Evolutionary conservation across 306 rosid genomes (phyloP).

Genomic region (Sicyos baderoa): DNA sequence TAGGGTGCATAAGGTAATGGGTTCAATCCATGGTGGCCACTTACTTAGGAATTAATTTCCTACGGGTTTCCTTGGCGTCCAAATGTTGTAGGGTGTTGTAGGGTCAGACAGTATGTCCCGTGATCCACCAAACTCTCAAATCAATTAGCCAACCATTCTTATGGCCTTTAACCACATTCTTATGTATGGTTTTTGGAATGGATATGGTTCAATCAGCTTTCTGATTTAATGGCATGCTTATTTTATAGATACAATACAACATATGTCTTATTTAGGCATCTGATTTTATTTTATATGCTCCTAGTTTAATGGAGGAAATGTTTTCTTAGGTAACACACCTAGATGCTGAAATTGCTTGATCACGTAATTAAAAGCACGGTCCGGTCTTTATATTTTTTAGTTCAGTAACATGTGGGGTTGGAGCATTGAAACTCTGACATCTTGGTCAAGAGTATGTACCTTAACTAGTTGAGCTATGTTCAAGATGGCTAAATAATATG

Average conservation of each 20-base stretch:
- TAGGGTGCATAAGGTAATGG: no score
- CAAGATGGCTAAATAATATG: background rate
- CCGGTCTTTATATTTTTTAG: background rate
- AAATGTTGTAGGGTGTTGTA: no score
- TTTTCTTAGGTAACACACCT: background rate
- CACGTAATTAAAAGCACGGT: background rate
- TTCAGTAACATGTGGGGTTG: background rate
- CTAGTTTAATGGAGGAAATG: background rate
- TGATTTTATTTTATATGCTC: background rate
- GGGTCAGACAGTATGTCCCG: no score
- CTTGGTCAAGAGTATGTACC: background rate
- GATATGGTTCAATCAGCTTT: background rate
- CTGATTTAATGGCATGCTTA: background rate
- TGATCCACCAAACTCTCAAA: no score
- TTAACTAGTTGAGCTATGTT: background rate
- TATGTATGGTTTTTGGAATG: background rate
- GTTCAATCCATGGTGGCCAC: no score
- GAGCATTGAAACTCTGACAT: background rate
- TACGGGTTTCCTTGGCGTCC: no score
- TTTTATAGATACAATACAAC: background rate
- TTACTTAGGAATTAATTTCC: no score
- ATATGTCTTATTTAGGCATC: background rate
- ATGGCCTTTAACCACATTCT: background rate
- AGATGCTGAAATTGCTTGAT: background rate
- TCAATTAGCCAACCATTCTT: no score